These are phyloP conservation scores for Westerdykella sp. DNA, from an alignment of 2,329 filamentous ascomycete genomes.

Conservation along the genomic window DNA sequence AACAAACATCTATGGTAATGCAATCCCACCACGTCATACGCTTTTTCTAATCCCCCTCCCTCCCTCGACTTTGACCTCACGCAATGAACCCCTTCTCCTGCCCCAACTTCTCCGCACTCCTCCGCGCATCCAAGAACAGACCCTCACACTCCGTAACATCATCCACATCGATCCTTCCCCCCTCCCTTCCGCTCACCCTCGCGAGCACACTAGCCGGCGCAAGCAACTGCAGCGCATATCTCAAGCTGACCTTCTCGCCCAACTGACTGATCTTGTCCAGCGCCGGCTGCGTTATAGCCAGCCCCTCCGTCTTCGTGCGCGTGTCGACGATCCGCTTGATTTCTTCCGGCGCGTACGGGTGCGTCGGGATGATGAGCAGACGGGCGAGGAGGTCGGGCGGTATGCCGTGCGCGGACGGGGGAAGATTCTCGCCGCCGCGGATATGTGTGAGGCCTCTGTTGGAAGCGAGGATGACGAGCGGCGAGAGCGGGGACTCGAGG, in stretches of 20 bases:
- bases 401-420: slow-evolving; percentile 75
- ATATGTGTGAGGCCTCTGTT: slow-evolving; percentile 94
- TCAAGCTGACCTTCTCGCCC: slow-evolving; percentile 80
- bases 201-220: slow-evolving; percentile 87
- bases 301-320: slow-evolving; percentile 73
- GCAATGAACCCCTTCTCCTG: slow-evolving; percentile 30
- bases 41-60: no score
- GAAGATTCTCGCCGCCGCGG: slow-evolving; percentile 65
- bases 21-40: background rate
- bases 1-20: background rate
- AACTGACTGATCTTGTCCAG: slow-evolving; percentile 81
- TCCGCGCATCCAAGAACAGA: slow-evolving; percentile 45
- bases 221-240: slow-evolving; percentile 89
- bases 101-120: slow-evolving; percentile 39
- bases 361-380: slow-evolving; percentile 91
- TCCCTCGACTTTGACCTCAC: no score
- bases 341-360: slow-evolving; percentile 79
- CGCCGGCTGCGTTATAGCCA: slow-evolving; percentile 72
- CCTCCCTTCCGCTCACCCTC: slow-evolving; percentile 53
- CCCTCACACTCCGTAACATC: slow-evolving; percentile 50
- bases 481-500: slow-evolving; percentile 89
- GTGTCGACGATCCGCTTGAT: slow-evolving; percentile 88
- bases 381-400: slow-evolving; percentile 89
- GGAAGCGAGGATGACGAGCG: slow-evolving; percentile 94
- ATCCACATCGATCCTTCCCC: slow-evolving; percentile 45